phyloP scores from a whole-genome alignment of 2,329 filamentous ascomycete genomes.

The Phaeosphaeriaceae sp. region DNA sequence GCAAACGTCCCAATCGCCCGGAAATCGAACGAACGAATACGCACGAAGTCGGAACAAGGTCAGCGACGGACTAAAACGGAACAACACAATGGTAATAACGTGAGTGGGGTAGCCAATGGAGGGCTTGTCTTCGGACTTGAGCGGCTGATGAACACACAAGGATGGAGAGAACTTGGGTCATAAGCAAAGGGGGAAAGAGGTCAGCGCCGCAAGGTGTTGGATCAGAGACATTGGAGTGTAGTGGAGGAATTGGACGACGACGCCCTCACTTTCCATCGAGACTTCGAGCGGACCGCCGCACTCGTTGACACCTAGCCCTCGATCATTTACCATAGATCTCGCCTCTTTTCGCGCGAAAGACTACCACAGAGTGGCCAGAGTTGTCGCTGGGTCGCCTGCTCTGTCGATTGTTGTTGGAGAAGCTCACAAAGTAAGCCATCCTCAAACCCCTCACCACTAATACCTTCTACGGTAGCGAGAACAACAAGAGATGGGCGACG shows the following conservation, averaged over 20 bases:
- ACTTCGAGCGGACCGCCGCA: background rate
- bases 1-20: background rate
- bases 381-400: background rate
- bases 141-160: background rate
- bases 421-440: background rate
- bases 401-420: background rate
- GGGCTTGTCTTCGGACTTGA: background rate
- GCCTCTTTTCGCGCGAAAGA: background rate
- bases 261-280: background rate
- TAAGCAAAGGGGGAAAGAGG: slow-evolving; percentile 1
- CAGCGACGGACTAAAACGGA: slow-evolving; percentile 2
- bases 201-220: slow-evolving; percentile 1
- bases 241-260: background rate
- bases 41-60: background rate
- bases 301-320: background rate
- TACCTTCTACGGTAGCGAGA: background rate
- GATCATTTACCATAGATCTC: no score
- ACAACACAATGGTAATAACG: background rate
- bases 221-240: slow-evolving; percentile 3
- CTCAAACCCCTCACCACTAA: background rate
- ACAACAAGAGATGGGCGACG: no score
- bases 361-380: background rate
- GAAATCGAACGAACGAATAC: background rate
- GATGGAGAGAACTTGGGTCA: background rate
- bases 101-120: slow-evolving; percentile 2